Base-by-base conservation (phyloP, 2,329 filamentous ascomycete genomes). In the Ophiostoma pallidulum region DNA sequence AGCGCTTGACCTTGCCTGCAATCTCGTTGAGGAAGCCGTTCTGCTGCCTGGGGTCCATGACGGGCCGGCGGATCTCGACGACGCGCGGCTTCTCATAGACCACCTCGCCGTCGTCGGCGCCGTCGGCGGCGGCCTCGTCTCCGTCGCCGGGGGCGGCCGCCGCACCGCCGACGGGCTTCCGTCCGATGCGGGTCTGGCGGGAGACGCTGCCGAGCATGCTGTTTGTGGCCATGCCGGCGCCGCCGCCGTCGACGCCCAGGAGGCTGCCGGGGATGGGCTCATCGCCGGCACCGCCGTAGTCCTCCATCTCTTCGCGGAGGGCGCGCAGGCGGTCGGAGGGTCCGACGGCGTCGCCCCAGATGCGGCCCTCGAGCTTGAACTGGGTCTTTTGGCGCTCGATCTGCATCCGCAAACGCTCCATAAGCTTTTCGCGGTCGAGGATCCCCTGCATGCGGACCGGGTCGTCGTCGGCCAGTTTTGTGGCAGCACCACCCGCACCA, bases 381-480 rank as follows among this genome's bases (percentile, higher is more conserved):
- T 97, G 90, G 1, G 92, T 97, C 76, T 97, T 97, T 54, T 95
- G 91, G 54, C 92, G 77, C 69, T 97, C 91, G 36, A 98, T 79
- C 66, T 97, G 92, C 73, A 87, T 94, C 65, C 95, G 90, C 49
- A 98, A 75, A 45, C 90, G 83, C 61, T 89, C 86, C 85, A 98
- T 94, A 56, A 98, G 80, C 60, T 77, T 82, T 60, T 96, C 87
- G 22, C 92, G 84, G 62, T 97, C 90, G 54, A 98, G 72, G 52
- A 98, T 97, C 53, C 92, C 92, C 62, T 89, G 81, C 83, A 91
- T 88, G 47, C 83, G 84, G 26, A 78, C 72, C 20, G 86, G 80
- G 61, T 92, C 84, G 19, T 76, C 77, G 35, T 80, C 75, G 41
- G 72, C 73, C 4, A 9, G 16, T 14, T 46, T 46, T 22, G 14